Conservation (phyloP, 1,284 basidiomycete species). For the Leucoagaricus sp. region DNA sequence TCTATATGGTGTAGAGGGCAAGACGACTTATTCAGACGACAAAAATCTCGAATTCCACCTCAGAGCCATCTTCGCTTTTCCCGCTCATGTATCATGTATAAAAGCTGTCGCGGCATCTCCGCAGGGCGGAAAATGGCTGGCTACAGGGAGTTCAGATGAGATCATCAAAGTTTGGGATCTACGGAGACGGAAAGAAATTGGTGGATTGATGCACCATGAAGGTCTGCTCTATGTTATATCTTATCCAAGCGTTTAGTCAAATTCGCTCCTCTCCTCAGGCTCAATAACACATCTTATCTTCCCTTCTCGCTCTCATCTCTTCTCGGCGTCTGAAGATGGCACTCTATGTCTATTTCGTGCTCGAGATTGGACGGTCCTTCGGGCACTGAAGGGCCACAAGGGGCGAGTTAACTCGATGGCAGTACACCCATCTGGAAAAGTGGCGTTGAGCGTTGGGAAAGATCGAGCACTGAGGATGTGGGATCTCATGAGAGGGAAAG, state of each 20-base stretch:
- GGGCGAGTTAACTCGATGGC: constrained; percentile 89
- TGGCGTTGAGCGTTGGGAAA: constrained; percentile 89
- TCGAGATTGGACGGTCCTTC: constrained; percentile 90
- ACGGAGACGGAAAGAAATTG: constrained; percentile 87
- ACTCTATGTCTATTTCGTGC: constrained; percentile 89
- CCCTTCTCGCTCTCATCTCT: constrained; percentile 85
- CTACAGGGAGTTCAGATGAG: constrained; percentile 93
- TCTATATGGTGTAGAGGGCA: constrained; percentile 87
- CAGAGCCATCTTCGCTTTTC: constrained; percentile 92
- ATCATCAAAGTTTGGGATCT: constrained; percentile 98
- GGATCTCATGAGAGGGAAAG: constrained; percentile 96
- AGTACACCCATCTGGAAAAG: constrained; percentile 90
- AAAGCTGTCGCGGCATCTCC: constrained; percentile 88
- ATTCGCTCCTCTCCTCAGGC: constrained; percentile 41
- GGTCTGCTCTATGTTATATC: constrained; percentile 57
- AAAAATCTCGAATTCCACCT: constrained; percentile 47
- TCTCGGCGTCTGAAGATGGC: constrained; percentile 90
- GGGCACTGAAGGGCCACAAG: constrained; percentile 90
- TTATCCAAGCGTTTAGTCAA: not conserved
- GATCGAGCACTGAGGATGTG: constrained; percentile 94
- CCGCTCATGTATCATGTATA: constrained; percentile 92
- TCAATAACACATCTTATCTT: constrained; percentile 91
- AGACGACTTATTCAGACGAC: constrained; percentile 40
- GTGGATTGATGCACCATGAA: constrained; percentile 90
- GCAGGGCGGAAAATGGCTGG: constrained; percentile 91